Conservation (phyloP, 2,329 filamentous ascomycete species). For the Cladosporium sphaerospermum region DNA sequence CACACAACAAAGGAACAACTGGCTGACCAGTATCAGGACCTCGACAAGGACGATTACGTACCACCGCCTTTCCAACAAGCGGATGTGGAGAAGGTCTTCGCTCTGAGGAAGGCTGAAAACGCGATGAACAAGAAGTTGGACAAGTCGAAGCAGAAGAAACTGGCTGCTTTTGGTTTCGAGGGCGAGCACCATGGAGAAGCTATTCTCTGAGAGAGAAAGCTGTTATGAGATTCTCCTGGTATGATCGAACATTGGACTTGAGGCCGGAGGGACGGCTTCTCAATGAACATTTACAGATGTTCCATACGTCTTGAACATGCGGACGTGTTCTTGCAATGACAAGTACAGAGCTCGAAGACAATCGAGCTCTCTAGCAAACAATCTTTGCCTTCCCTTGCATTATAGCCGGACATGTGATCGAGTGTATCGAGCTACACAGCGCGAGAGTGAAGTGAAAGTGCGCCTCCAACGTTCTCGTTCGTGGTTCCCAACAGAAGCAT, state of each 20-base stretch:
- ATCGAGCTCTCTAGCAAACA: no score
- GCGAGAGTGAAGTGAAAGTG: no score
- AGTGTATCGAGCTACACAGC: no score
- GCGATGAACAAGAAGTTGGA: slow-evolving; percentile 63
- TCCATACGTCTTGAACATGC: slow-evolving; percentile 33
- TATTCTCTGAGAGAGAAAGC: slow-evolving; percentile 48
- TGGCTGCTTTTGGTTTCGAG: slow-evolving; percentile 78
- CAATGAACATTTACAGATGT: slow-evolving; percentile 16
- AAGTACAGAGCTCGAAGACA: no score
- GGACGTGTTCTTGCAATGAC: slow-evolving; percentile 20
- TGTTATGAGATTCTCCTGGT: background rate
- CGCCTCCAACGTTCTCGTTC: no score
- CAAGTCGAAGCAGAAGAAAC: slow-evolving; percentile 63
- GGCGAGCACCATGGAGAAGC: slow-evolving; percentile 75
- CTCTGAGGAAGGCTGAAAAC: slow-evolving; percentile 66
- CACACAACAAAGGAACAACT: background rate
- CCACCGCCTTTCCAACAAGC: slow-evolving; percentile 63
- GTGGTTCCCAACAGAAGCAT: no score
- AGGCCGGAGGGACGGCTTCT: background rate
- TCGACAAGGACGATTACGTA: slow-evolving; percentile 89
- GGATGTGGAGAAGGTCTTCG: slow-evolving; percentile 62
- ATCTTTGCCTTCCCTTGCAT: no score
- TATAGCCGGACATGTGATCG: no score
- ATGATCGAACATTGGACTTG: background rate
- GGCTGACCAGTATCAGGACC: slow-evolving; percentile 49